Evolutionary conservation across 2,329 filamentous ascomycete genomes (phyloP).

Genomic region (Aspergillus aculeatus): DNA sequence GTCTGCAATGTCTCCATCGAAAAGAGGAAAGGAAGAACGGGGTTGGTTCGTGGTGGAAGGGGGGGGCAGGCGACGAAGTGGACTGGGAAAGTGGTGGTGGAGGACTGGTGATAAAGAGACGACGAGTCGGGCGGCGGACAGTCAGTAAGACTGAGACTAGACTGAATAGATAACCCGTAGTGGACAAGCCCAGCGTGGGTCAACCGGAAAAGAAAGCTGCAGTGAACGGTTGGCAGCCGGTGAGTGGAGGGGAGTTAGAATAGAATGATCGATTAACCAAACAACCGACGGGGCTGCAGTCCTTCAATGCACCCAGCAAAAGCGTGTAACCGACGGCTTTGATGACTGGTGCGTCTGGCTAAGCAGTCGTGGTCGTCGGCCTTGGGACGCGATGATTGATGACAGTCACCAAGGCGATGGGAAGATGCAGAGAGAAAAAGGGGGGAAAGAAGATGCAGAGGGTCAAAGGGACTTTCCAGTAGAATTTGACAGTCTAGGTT

Average conservation of each 20-base stretch:
- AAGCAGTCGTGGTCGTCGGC: not conserved
- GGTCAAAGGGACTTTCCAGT: not conserved
- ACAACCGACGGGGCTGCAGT: slow-evolving; percentile 18
- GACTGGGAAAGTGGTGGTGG: slow-evolving; percentile 3
- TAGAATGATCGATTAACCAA: slow-evolving; percentile 6
- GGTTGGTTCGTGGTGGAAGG: slow-evolving; percentile 14
- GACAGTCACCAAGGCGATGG: not conserved
- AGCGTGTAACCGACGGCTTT: slow-evolving; percentile 17
- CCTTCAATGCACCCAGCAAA: slow-evolving; percentile 9
- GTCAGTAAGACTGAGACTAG: slow-evolving; percentile 5
- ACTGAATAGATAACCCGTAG: not conserved
- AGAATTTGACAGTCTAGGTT: not conserved
- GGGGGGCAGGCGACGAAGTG: slow-evolving; percentile 15
- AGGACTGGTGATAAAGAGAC: not conserved
- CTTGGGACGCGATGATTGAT: not conserved
- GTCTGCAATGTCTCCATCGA: slow-evolving; percentile 38
- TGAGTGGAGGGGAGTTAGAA: slow-evolving; percentile 21
- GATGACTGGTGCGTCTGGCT: slow-evolving; percentile 4
- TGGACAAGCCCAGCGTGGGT: slow-evolving; percentile 9
- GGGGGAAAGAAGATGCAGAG: not conserved
- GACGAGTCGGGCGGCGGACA: slow-evolving; percentile 4
- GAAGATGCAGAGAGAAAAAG: not conserved
- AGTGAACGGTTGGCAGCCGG: slow-evolving; percentile 19
- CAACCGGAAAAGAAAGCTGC: slow-evolving; percentile 15
- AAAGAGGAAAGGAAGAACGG: slow-evolving; percentile 11